A percentile compares a stretch with the other conserved stretches of the same genome.
Conservation (phyloP, 768 basidiomycete species). For the Russula sp. region DNA sequence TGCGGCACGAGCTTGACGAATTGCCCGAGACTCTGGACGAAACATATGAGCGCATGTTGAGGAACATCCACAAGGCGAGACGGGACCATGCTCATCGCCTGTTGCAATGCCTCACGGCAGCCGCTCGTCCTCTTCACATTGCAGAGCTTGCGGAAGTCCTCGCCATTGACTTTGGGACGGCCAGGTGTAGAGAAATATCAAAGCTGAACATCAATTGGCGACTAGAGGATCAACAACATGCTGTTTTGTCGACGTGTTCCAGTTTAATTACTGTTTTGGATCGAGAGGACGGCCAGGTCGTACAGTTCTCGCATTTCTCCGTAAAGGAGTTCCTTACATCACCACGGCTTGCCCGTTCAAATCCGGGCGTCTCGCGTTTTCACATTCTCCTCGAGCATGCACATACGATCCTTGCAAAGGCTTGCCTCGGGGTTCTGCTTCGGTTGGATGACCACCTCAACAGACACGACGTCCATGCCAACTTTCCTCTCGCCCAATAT, state of each 20-base stretch:
- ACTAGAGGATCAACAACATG: background rate
- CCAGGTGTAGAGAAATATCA: background rate
- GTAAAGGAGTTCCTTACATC: background rate
- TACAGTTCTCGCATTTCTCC: conserved; percentile 4
- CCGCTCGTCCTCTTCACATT: background rate
- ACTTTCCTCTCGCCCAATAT: background rate
- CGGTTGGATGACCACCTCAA: background rate
- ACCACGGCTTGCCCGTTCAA: background rate
- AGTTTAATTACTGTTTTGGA: background rate
- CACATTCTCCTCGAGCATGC: background rate
- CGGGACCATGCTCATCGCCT: background rate
- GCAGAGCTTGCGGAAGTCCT: background rate
- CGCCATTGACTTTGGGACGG: background rate
- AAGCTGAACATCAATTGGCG: background rate
- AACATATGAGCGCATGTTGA: background rate
- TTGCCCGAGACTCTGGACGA: conserved; percentile 1
- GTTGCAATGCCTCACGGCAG: conserved; percentile 1
- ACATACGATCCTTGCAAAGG: background rate
- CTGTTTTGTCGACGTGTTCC: background rate
- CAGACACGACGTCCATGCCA: background rate
- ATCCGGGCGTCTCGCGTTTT: background rate
- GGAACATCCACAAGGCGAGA: background rate
- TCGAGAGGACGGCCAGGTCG: background rate
- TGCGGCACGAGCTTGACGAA: background rate
- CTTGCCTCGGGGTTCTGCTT: background rate